These are phyloP conservation scores for Backusella macrospora DNA, from an alignment of 192 early-diverging fungal genomes.

Conservation along the genomic window DNA sequence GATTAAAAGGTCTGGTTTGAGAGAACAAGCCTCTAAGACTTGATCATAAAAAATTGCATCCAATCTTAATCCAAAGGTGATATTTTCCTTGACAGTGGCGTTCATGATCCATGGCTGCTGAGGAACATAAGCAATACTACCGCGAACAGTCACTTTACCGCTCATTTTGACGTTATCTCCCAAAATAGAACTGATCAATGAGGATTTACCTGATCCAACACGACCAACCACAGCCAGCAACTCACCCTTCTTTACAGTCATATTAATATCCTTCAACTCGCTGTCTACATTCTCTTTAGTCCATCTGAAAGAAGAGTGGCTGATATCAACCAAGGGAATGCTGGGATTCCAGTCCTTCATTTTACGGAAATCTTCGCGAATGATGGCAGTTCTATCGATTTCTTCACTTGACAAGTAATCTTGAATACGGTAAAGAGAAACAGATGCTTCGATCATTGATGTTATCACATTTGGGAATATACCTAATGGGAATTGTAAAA, in stretches of 20 bases:
- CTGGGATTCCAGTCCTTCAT: constrained; percentile 9
- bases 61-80: constrained; percentile 82
- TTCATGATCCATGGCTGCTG: constrained; percentile 96
- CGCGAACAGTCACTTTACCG: constrained; percentile 68
- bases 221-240: constrained; percentile 45
- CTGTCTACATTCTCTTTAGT: constrained; percentile 36
- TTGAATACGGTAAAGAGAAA: constrained; percentile 80
- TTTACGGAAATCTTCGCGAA: constrained; percentile 41
- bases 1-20: constrained; percentile 83
- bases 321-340: constrained; percentile 45
- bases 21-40: constrained; percentile 76
- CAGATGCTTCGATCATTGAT: constrained; percentile 76
- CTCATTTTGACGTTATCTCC: constrained; percentile 82
- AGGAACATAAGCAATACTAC: constrained; percentile 70
- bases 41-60: constrained; percentile 75
- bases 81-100: constrained; percentile 88
- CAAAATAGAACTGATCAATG: constrained; percentile 75
- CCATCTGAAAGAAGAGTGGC: constrained; percentile 61
- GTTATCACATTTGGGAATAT: constrained; percentile 85
- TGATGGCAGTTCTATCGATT: constrained; percentile 68
- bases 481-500: constrained; percentile 85
- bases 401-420: constrained; percentile 83
- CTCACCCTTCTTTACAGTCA: constrained; percentile 43
- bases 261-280: constrained; percentile 43
- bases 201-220: constrained; percentile 64